Evolutionary conservation across 495 filamentous ascomycete species (phyloP).

Genomic region (Rusavskia elegans): DNA sequence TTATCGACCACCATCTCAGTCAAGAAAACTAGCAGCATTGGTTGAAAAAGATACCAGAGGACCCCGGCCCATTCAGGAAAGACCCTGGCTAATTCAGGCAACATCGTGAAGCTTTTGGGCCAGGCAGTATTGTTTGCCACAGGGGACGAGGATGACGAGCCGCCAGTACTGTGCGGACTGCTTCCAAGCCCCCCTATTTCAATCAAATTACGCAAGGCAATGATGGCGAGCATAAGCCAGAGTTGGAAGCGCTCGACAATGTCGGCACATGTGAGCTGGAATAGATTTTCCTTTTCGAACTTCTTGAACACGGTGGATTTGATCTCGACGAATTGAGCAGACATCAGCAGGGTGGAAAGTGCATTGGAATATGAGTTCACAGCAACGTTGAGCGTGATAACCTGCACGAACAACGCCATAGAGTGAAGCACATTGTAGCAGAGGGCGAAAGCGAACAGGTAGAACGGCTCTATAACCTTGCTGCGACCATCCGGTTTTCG

Average conservation of each 20-base stretch:
- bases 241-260: slow-evolving; percentile 95
- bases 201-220: slow-evolving; percentile 85
- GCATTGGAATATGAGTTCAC: slow-evolving; percentile 99
- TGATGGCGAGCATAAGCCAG: slow-evolving; percentile 93
- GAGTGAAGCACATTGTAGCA: slow-evolving; percentile 80
- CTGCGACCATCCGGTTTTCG: slow-evolving; percentile 76
- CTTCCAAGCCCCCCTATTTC: slow-evolving; percentile 58
- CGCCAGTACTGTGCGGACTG: slow-evolving; percentile 15
- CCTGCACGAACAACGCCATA: slow-evolving; percentile 83
- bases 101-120: slow-evolving; percentile 75
- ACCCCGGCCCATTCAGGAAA: slow-evolving; percentile 80
- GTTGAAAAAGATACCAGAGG: slow-evolving; percentile 45
- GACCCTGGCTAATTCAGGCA: slow-evolving; percentile 77
- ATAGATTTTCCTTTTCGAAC: slow-evolving; percentile 93
- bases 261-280: slow-evolving; percentile 91
- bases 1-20: slow-evolving; percentile 96
- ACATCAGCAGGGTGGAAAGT: slow-evolving; percentile 74
- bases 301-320: slow-evolving; percentile 97
- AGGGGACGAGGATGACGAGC: slow-evolving; percentile 15
- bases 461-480: slow-evolving; percentile 79
- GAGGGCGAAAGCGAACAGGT: slow-evolving; percentile 76
- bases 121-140: slow-evolving; percentile 21
- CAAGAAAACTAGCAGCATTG: slow-evolving; percentile 82
- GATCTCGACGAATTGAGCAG: slow-evolving; percentile 96
- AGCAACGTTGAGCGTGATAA: slow-evolving; percentile 92